Percentiles rank a stretch among this genome's conserved stretches.
Evolutionary conservation across 2,329 filamentous ascomycete species (phyloP).

Genomic region (Curvularia hawaiiensis): DNA sequence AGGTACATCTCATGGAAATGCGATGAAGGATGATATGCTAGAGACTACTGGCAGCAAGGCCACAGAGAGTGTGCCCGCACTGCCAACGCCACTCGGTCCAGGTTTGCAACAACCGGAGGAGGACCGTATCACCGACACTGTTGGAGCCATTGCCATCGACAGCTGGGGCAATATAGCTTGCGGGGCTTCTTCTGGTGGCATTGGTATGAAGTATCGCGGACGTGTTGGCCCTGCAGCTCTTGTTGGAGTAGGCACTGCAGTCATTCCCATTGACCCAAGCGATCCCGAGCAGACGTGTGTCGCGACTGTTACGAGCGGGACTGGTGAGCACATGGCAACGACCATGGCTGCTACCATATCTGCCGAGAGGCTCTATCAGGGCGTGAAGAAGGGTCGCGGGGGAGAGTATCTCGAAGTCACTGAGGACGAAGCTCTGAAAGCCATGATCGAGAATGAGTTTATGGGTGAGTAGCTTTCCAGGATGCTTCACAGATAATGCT

Average conservation of each 20-base stretch:
- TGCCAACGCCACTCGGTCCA: slow-evolving; percentile 8
- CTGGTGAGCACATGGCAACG: slow-evolving; percentile 97
- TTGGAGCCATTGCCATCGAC: slow-evolving; percentile 94
- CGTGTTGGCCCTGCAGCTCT: slow-evolving; percentile 91
- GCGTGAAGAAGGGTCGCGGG: slow-evolving; percentile 62
- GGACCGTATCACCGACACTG: slow-evolving; percentile 85
- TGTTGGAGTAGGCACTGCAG: slow-evolving; percentile 86
- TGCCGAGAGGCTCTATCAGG: slow-evolving; percentile 81
- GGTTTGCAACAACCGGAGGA: slow-evolving; percentile 26
- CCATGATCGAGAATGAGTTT: slow-evolving; percentile 87
- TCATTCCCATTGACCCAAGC: slow-evolving; percentile 75
- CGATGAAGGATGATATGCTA: slow-evolving; percentile 13
- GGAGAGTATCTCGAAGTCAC: slow-evolving; percentile 69
- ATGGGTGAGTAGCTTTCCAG: slow-evolving; percentile 62
- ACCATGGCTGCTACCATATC: slow-evolving; percentile 88
- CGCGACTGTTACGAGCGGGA: slow-evolving; percentile 88
- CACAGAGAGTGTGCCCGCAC: slow-evolving; percentile 21
- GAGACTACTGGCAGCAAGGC: slow-evolving; percentile 6
- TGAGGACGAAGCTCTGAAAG: slow-evolving; percentile 78
- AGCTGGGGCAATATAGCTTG: slow-evolving; percentile 85
- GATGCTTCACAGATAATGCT: slow-evolving; percentile 3
- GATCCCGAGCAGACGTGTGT: slow-evolving; percentile 74
- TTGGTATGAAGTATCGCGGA: slow-evolving; percentile 96
- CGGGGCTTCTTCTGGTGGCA: slow-evolving; percentile 93
- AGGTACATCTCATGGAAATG: slow-evolving; percentile 15